A percentile compares a stretch with the other conserved stretches of the same genome.
Conservation (phyloP, 257 asterid genomes). For the Leptodermis oblonga region DNA sequence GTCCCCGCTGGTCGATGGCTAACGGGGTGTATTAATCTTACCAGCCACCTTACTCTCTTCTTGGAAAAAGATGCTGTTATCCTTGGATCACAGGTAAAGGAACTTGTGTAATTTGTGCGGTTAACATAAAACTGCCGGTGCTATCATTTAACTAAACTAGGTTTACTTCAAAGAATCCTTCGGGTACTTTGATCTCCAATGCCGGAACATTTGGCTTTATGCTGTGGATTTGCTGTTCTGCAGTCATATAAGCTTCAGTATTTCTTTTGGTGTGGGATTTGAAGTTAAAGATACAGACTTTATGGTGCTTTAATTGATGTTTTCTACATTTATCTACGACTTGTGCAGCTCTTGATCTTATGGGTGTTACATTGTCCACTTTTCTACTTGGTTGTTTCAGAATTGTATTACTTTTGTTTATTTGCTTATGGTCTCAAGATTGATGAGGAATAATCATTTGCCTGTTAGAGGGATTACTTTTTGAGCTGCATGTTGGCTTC, state of each 20-base stretch:
- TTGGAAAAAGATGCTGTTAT: slow-evolving; percentile 83
- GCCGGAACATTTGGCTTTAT: not conserved
- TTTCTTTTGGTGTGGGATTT: not conserved
- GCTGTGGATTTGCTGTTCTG: not conserved
- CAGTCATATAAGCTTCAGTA: not conserved
- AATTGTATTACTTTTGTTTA: not conserved
- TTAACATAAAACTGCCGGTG: not conserved
- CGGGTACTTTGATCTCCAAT: not conserved
- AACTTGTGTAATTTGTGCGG: too few relatives aligned
- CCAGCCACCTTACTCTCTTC: slow-evolving; percentile 95
- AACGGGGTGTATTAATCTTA: slow-evolving; percentile 79
- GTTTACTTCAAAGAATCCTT: not conserved
- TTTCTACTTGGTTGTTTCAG: not conserved
- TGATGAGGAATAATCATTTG: not conserved
- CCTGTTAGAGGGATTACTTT: not conserved
- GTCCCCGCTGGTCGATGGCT: slow-evolving; percentile 95
- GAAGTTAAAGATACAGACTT: not conserved
- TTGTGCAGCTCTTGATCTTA: not conserved
- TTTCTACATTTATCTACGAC: not conserved
- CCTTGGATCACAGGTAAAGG: slow-evolving; percentile 73
- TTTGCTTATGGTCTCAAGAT: not conserved
- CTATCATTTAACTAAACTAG: not conserved
- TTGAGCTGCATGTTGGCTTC: not conserved
- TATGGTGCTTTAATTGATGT: not conserved
- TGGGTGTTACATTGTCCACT: not conserved